Percentiles rank a stretch among this genome's conserved stretches.
phyloP scores from a whole-genome alignment of 495 filamentous ascomycete species.

The Penicillium pancosmium region DNA sequence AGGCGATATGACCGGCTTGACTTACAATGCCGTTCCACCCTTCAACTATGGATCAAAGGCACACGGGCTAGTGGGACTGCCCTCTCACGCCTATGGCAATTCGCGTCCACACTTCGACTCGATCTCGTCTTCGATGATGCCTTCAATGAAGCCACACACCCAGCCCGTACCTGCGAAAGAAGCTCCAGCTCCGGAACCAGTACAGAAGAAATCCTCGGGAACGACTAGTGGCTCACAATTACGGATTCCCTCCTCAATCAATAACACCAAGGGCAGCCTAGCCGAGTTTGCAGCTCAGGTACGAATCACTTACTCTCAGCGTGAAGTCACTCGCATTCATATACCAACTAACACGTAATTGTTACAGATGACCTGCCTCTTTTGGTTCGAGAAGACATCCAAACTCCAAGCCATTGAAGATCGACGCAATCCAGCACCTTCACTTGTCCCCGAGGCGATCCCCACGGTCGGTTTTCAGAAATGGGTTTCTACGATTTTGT shows the following conservation, averaged over 20 bases:
- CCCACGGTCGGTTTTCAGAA: conserved; percentile 81
- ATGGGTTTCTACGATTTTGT: conserved; percentile 89
- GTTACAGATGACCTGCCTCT: conserved; percentile 84
- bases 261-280: conserved; percentile 69
- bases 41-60: conserved; percentile 39
- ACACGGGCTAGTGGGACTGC: conserved; percentile 22
- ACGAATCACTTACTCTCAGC: conserved; percentile 21
- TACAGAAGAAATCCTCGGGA: conserved; percentile 35
- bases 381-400: conserved; percentile 95
- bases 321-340: neutral
- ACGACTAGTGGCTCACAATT: conserved; percentile 63
- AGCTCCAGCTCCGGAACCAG: conserved; percentile 23
- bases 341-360: conserved; percentile 9
- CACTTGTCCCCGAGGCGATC: conserved; percentile 69
- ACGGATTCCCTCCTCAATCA: conserved; percentile 74
- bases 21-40: conserved; percentile 43
- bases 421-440: conserved; percentile 50
- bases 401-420: conserved; percentile 75
- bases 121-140: conserved; percentile 27
- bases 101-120: conserved; percentile 32
- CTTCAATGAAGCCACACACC: conserved; percentile 29
- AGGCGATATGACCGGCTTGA: conserved; percentile 52
- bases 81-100: conserved; percentile 33
- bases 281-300: conserved; percentile 84
- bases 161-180: conserved; percentile 30